Percentiles rank a stretch among this genome's conserved stretches.
Evolutionary conservation across 75 land plant species (phyloP).

Genomic region (Sequoia sempervirens): DNA sequence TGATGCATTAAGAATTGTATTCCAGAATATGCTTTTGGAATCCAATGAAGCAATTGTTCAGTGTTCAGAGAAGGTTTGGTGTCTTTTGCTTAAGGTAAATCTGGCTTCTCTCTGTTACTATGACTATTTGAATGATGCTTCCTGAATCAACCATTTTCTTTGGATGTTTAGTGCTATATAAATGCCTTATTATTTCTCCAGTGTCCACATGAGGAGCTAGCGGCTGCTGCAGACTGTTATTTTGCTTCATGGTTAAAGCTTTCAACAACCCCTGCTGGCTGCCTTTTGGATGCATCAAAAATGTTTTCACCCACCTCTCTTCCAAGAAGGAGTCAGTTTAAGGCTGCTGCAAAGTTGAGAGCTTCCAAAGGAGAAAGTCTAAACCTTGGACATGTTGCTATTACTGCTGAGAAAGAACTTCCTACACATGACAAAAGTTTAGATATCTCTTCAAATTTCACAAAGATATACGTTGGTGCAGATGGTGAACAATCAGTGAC

Average conservation of each 20-base stretch:
- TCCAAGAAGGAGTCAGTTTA: conserved; percentile 79
- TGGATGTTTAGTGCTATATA: neutral
- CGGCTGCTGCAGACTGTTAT: conserved; percentile 46
- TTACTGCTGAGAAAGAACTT: conserved; percentile 25
- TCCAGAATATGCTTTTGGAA: conserved; percentile 90
- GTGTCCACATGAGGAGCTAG: conserved; percentile 73
- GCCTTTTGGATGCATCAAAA: conserved; percentile 72
- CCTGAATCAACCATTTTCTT: neutral
- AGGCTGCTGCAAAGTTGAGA: conserved; percentile 89
- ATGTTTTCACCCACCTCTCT: conserved; percentile 90
- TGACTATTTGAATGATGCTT: conserved; percentile 3
- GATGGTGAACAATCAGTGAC: conserved; percentile 90
- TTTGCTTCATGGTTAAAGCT: conserved; percentile 85
- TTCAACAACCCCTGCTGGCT: conserved; percentile 84
- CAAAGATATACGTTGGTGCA: conserved; percentile 82
- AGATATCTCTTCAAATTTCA: conserved; percentile 30
- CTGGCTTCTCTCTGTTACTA: neutral
- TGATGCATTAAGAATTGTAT: conserved; percentile 84
- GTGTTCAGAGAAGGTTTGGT: conserved; percentile 94
- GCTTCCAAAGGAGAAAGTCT: conserved; percentile 63
- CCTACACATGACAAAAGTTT: conserved; percentile 26
- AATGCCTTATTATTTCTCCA: conserved; percentile 18
- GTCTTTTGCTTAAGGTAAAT: conserved; percentile 77
- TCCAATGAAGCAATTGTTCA: conserved; percentile 71
- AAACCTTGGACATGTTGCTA: conserved; percentile 11